Percentiles rank a stretch among this genome's conserved stretches.
phyloP scores from a whole-genome alignment of 2,329 filamentous ascomycete species.

The Ceratocystis alfenasii region DNA sequence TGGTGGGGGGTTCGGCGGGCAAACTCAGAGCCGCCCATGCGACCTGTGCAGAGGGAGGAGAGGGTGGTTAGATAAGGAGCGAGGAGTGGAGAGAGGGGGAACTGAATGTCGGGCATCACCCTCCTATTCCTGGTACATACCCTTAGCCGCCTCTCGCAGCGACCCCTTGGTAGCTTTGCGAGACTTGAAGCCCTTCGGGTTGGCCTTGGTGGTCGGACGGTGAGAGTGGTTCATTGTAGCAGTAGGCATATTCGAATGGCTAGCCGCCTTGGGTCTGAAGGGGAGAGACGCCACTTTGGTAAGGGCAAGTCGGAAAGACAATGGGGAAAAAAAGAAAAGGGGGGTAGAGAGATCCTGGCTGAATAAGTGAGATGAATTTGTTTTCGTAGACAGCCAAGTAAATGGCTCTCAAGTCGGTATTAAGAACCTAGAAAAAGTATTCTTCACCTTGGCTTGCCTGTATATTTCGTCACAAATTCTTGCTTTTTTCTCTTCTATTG shows the following conservation, averaged over 20 bases:
- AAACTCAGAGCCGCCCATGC: slow-evolving; percentile 56
- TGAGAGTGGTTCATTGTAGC: slow-evolving; percentile 70
- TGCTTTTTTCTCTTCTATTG: not conserved
- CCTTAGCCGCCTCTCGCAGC: slow-evolving; percentile 74
- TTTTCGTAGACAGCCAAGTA: not conserved
- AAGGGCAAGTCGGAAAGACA: slow-evolving; percentile 2
- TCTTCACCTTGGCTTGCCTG: slow-evolving; percentile 1
- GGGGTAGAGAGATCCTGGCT: not conserved
- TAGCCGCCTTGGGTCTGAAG: slow-evolving; percentile 77
- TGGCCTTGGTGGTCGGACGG: slow-evolving; percentile 77
- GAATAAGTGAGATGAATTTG: not conserved
- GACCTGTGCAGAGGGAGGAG: slow-evolving; percentile 43
- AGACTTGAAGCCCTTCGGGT: slow-evolving; percentile 86
- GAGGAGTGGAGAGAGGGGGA: not conserved
- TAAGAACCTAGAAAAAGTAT: not conserved
- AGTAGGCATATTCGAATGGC: slow-evolving; percentile 52
- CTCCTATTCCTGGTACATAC: slow-evolving; percentile 32
- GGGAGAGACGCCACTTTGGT: slow-evolving; percentile 58
- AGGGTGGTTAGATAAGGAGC: not conserved
- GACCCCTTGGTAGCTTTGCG: slow-evolving; percentile 80
- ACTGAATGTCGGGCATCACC: slow-evolving; percentile 22
- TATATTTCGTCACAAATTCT: slow-evolving; percentile 5
- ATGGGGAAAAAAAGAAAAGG: not conserved
- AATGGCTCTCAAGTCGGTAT: not conserved
- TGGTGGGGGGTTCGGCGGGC: slow-evolving; percentile 82